Base-by-base conservation (phyloP, 495 filamentous ascomycete genomes). In the Clohesyomyces aquaticus region DNA sequence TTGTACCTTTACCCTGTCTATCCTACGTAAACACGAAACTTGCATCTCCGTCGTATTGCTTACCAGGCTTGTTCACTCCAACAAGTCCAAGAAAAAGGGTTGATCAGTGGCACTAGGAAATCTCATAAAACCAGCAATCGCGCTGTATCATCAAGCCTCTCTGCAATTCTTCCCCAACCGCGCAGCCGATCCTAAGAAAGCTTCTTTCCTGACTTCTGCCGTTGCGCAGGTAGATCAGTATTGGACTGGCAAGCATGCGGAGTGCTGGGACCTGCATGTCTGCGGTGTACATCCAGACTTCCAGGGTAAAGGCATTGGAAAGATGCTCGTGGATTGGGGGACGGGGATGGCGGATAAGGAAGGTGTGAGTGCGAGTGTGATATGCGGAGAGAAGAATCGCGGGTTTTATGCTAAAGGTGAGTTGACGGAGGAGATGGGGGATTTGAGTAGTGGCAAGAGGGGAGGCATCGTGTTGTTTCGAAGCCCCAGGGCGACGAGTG, bases 191-290 rank as follows among this genome's bases (percentile, higher is more conserved):
- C 58, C 65, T 21, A n/a, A 21, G 1, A 18, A 22, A 29, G 12
- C 27, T 10, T 51, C 50, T 1, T 58, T 67, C 28, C 65, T 67
- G 3, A 28, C 10, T 6, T 32, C 43, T 12, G 56, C 63, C 22
- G 35, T 61, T 28, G 38, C 48, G 8, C 27, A 45, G 11, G 49
- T 45, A 2, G 53, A 47, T n/a, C 14, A 35, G 4, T 53, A 48
- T 25, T 67, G 65, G 65, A 53, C 59, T 9, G 65, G 65, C 25
- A 52, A 67, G 0, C 65, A 62, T 49, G 50, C 65, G 16, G 59
- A 63, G 38, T 67, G 59, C 27, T 67, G 59, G 65, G 58, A 67
- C 22, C 32, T 67, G 12, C 32, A 67, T 22, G 58, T 57, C 11
- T 67, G 58, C n/a, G 65, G 59, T 25, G 59, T 67, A 25, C 42